These are phyloP conservation scores for Clonostachys solani DNA, from an alignment of 2,329 filamentous ascomycete genomes.

Conservation along the genomic window DNA sequence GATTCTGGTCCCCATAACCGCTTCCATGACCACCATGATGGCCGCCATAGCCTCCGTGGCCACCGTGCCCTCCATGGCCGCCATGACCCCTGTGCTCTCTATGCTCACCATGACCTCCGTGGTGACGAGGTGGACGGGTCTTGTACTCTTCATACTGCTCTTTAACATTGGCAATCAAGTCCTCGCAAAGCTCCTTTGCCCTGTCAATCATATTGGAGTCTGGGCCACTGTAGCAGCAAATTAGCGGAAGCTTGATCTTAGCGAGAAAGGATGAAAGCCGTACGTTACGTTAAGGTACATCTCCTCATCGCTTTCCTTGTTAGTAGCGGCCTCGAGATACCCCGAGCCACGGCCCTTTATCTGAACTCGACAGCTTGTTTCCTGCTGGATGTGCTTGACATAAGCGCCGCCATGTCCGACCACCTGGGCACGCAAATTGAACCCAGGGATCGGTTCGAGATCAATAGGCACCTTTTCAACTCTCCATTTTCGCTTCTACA, in stretches of 20 bases:
- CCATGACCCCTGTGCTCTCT: constrained; percentile 35
- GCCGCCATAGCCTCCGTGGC: constrained; percentile 26
- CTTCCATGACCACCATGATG: constrained; percentile 24
- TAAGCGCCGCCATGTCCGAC: constrained; percentile 93
- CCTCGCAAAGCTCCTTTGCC: constrained; percentile 84
- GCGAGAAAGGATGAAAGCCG: constrained; percentile 23
- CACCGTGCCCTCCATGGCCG: constrained; percentile 31
- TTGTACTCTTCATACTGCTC: constrained; percentile 92
- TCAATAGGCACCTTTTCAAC: constrained; percentile 91
- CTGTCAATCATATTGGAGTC: constrained; percentile 81
- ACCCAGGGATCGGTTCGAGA: constrained; percentile 87
- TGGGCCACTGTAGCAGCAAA: constrained; percentile 59
- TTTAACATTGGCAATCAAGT: constrained; percentile 81
- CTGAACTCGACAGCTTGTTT: constrained; percentile 92
- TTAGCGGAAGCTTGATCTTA: neutral
- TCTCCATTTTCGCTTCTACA: constrained; percentile 87
- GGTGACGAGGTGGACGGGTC: constrained; percentile 64
- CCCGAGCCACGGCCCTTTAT: constrained; percentile 97
- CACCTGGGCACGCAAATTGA: constrained; percentile 94
- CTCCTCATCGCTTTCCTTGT: constrained; percentile 85
- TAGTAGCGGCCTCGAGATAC: constrained; percentile 86
- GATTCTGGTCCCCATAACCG: constrained; percentile 23
- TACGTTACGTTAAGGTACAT: constrained; percentile 98
- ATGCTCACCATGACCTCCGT: constrained; percentile 37
- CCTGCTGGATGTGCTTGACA: constrained; percentile 96